A percentile compares a stretch with the other conserved stretches of the same genome.
phyloP scores from a whole-genome alignment of 2,329 filamentous ascomycete species.

The Cladophialophora exuberans region DNA sequence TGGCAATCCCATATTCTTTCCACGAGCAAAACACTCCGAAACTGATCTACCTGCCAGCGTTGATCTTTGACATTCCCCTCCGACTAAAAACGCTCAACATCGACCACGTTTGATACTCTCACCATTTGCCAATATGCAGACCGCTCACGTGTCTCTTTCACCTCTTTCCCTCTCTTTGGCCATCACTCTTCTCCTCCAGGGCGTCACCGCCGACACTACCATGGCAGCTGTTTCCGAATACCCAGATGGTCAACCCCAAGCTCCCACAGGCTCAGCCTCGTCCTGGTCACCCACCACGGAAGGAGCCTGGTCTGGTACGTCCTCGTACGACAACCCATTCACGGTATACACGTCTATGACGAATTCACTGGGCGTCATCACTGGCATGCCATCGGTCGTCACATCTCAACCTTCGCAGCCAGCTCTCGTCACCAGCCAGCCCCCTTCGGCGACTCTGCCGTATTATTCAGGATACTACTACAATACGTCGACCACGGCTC shows the following conservation, averaged over 20 bases:
- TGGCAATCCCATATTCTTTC: neutral
- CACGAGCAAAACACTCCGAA: neutral
- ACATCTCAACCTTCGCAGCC: constrained; percentile 44
- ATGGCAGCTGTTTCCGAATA: constrained; percentile 21
- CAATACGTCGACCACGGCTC: constrained; percentile 36
- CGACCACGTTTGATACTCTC: neutral
- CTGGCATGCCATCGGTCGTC: constrained; percentile 47
- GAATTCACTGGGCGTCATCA: constrained; percentile 54
- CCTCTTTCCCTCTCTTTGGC: constrained; percentile 12
- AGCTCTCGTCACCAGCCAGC: constrained; percentile 37
- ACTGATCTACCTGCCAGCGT: neutral
- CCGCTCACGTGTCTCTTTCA: constrained; percentile 8
- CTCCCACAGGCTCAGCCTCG: constrained; percentile 10
- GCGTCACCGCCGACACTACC: constrained; percentile 2
- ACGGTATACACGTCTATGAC: constrained; percentile 52
- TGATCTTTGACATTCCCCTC: neutral
- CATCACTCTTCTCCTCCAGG: constrained; percentile 16
- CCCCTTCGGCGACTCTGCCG: constrained; percentile 37
- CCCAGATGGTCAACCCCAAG: constrained; percentile 29
- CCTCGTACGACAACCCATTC: constrained; percentile 46
- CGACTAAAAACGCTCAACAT: neutral
- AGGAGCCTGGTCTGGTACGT: constrained; percentile 7
- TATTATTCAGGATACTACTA: constrained; percentile 36
- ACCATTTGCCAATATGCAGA: constrained; percentile 9
- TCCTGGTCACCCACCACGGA: neutral